Conservation (phyloP, 345 rosid genomes). For the Euphorbia lathyris region DNA sequence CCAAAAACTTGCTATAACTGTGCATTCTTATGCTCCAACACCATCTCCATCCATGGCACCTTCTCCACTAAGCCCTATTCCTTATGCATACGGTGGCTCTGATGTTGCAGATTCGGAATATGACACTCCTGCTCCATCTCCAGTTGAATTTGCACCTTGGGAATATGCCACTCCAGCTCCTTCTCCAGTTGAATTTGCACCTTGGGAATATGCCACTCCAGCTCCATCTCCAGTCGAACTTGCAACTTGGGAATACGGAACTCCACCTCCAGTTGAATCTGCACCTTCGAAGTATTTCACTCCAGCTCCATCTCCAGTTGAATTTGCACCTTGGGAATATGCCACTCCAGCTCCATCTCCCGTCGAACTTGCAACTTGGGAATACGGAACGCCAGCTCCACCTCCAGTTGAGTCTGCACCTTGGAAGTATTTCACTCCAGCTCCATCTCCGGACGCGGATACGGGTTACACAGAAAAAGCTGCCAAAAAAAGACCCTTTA, state of each 20-base stretch:
- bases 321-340: too few relatives aligned
- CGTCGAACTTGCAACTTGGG: too few relatives aligned
- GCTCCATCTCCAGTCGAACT: too few relatives aligned
- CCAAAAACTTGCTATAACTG: slow-evolving; percentile 21
- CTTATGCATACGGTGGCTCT: background rate
- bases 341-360: too few relatives aligned
- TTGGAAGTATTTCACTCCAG: background rate
- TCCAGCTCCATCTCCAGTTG: too few relatives aligned
- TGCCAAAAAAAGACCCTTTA: slow-evolving; percentile 15
- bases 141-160: background rate
- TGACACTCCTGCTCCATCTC: background rate
- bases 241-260: too few relatives aligned
- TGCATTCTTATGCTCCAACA: slow-evolving; percentile 8
- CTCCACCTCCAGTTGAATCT: too few relatives aligned
- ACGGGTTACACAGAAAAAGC: background rate
- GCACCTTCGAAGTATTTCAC: too few relatives aligned
- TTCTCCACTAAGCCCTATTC: background rate
- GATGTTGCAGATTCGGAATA: background rate
- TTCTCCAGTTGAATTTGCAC: background rate
- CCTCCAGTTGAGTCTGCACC: too few relatives aligned
- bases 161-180: background rate
- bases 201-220: too few relatives aligned
- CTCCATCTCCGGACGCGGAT: background rate
- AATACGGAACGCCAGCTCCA: too few relatives aligned
- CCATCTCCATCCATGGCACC: slow-evolving; percentile 5